phyloP scores from a whole-genome alignment of 257 asterid species.

The Solanum pinnatisectum region DNA sequence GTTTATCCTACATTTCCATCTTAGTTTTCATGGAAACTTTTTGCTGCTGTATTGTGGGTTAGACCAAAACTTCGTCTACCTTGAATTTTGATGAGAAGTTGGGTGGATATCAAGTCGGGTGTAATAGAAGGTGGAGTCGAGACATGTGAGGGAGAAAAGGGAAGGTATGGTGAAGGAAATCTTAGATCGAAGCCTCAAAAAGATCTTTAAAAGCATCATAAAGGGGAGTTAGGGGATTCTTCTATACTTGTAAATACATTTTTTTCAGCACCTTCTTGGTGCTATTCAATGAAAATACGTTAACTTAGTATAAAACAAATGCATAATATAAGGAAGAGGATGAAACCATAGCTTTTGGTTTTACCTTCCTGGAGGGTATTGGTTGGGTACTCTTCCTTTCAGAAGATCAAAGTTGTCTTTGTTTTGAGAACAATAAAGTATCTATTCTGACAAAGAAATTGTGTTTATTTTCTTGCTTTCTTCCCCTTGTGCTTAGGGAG shows the following conservation, averaged over 20 bases:
- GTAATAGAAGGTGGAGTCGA: background rate
- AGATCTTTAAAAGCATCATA: background rate
- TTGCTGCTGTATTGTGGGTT: background rate
- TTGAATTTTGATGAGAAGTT: background rate
- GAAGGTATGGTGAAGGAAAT: background rate
- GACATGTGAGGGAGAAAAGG: background rate
- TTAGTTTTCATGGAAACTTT: background rate
- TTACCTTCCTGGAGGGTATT: background rate
- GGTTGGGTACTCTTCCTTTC: background rate
- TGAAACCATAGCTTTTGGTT: background rate
- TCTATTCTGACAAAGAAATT: background rate
- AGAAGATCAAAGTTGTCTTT: background rate
- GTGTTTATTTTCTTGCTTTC: background rate
- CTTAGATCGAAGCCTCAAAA: background rate
- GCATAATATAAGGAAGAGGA: background rate
- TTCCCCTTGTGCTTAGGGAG: background rate
- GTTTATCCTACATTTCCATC: background rate
- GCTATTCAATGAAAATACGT: background rate
- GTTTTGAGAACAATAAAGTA: background rate
- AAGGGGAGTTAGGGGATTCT: background rate
- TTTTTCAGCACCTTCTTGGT: background rate
- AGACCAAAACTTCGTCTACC: background rate
- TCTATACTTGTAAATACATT: background rate
- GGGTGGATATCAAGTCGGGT: background rate
- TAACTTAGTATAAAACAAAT: background rate